These are phyloP conservation scores for Myxozyma kluyveri DNA, from an alignment of 805 yeast genomes.

Conservation along the genomic window DNA sequence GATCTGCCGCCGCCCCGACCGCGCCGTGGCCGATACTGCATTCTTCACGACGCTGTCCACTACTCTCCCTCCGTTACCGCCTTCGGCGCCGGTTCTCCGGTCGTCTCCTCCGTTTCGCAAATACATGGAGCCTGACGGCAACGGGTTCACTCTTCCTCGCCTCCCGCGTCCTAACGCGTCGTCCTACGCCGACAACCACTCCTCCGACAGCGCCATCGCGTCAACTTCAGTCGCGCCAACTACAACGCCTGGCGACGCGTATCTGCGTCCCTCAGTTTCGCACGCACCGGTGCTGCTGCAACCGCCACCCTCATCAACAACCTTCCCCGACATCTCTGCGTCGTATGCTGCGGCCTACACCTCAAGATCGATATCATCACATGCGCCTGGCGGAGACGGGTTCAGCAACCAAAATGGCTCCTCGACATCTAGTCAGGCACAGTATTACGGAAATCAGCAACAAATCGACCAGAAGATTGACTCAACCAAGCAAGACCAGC, in stretches of 20 bases:
- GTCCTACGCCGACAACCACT: conserved; percentile 1
- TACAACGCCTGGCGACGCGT: neutral
- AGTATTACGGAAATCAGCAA: neutral
- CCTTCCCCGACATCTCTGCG: neutral
- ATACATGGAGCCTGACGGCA: neutral
- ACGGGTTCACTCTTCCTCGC: conserved; percentile 3
- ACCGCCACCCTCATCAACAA: neutral
- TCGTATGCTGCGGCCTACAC: neutral
- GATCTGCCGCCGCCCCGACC: too few species aligned
- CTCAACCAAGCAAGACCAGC: conserved; percentile 5
- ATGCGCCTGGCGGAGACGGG: neutral
- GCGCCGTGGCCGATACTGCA: too few species aligned
- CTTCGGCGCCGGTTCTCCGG: neutral
- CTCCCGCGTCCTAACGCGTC: conserved; percentile 7
- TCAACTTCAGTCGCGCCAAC: neutral
- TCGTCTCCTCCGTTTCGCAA: neutral
- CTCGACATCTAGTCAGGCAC: neutral
- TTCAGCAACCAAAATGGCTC: neutral
- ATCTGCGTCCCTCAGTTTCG: neutral
- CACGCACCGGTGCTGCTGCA: neutral
- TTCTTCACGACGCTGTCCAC: neutral
- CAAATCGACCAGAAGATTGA: neutral
- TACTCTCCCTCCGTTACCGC: neutral
- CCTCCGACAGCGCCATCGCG: conserved; percentile 1
- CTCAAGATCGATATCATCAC: neutral